These are phyloP conservation scores for Andrographis paniculata DNA, from an alignment of 305 asterid species.

Conservation along the genomic window DNA sequence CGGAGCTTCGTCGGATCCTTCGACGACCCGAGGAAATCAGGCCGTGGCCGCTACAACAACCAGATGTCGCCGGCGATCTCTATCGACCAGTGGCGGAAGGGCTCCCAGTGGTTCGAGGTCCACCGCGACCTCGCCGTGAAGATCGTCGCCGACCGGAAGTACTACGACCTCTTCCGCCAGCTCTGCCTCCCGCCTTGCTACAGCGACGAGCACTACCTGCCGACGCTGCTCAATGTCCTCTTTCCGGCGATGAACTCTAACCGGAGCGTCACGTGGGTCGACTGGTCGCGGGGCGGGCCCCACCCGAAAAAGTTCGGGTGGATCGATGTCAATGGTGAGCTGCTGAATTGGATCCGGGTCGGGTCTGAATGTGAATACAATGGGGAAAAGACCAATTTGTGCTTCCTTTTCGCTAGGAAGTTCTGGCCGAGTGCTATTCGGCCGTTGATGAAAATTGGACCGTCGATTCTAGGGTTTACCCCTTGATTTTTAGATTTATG, in stretches of 20 bases:
- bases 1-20: constrained; percentile 33
- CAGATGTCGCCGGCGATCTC: constrained; percentile 48
- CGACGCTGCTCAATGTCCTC: constrained; percentile 45
- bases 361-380: constrained; percentile 8
- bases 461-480: neutral
- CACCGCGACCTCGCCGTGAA: constrained; percentile 36
- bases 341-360: constrained; percentile 29
- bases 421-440: constrained; percentile 25
- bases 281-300: constrained; percentile 57
- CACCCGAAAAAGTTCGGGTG: constrained; percentile 49
- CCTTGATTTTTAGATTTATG: neutral
- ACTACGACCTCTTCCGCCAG: constrained; percentile 26
- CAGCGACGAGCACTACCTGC: constrained; percentile 52
- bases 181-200: constrained; percentile 41
- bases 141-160: constrained; percentile 31
- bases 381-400: neutral
- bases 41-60: constrained; percentile 52
- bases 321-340: constrained; percentile 35
- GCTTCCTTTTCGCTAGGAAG: neutral
- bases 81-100: constrained; percentile 49
- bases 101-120: constrained; percentile 61
- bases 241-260: constrained; percentile 31
- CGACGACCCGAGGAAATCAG: constrained; percentile 44
- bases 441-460: constrained; percentile 36
- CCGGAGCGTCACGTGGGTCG: constrained; percentile 42